Base-by-base conservation (phyloP, 192 early-diverging fungal genomes). In the Radiomyces spectabilis region DNA sequence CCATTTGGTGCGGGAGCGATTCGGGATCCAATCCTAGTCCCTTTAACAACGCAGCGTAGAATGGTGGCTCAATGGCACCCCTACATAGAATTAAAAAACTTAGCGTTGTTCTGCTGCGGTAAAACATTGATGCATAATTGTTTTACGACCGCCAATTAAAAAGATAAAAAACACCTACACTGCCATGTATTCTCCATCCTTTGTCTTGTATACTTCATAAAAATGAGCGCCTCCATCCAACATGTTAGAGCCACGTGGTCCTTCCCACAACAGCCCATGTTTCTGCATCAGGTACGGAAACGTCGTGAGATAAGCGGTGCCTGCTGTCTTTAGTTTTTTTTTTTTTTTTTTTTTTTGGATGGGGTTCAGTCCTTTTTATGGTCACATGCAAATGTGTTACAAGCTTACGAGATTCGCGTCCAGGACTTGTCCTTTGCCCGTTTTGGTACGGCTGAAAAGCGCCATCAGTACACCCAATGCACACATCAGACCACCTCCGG, bases 211-310 rank as follows among this genome's bases (percentile, higher is more conserved):
- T 3, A 74, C 75, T 51, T 83, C 69, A 55, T 84, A 84, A 53
- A 84, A 86, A 40, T 67, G 84, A 6, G 84, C 82, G 2, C 84
- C 84, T 22, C 78, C 69, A 55, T 86, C 84, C 37, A 86, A 59
- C 51, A 79, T 63, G 41, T 83, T 83, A 2, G 69, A 66, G 13
- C 84, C 84, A 16, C 79, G 71, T 15, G 67, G 59, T 19, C 68
- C 68, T 26, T 71, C 73, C 65, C 69, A 81, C 8, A 78, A 22
- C 12, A 72, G 62, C 2, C 74, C 75, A 15, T 55, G 38, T 32
- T 83, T 72, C 38, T 66, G 60, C 80, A 84, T 82, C 51, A 79
- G 70, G 52, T 81, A 74, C 30, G 75, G 57, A 58, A 85, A 86
- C 1, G 83, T 76, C 2, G 76, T 54, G 8, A 86, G 48, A 41